Conservation (phyloP, 495 filamentous ascomycete species). For the Collariella sp. region DNA sequence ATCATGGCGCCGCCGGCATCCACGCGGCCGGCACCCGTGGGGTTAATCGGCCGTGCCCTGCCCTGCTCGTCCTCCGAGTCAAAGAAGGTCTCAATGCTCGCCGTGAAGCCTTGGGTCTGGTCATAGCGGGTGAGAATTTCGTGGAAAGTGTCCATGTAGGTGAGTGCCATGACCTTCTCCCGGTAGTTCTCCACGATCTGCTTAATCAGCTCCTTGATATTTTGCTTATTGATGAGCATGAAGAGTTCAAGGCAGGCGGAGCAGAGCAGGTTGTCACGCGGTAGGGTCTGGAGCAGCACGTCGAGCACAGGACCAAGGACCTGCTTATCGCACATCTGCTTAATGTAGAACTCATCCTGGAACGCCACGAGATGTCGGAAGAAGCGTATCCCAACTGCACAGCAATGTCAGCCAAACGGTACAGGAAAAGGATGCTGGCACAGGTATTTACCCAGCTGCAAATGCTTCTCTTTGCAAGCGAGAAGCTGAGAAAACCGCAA, state of each 20-base stretch:
- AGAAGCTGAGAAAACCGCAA: slow-evolving; percentile 78
- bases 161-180: slow-evolving; percentile 66
- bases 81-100: slow-evolving; percentile 46
- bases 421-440: neutral
- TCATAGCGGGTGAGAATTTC: slow-evolving; percentile 71
- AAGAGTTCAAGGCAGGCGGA: slow-evolving; percentile 96
- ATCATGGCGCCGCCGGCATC: slow-evolving; percentile 63
- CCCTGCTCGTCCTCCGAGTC: slow-evolving; percentile 42
- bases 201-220: slow-evolving; percentile 68
- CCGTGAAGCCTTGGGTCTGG: slow-evolving; percentile 60
- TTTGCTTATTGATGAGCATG: slow-evolving; percentile 79
- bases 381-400: slow-evolving; percentile 79
- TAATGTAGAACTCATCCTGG: slow-evolving; percentile 87
- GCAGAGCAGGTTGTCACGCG: slow-evolving; percentile 89
- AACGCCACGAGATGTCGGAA: slow-evolving; percentile 81
- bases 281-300: slow-evolving; percentile 83
- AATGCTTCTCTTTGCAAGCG: slow-evolving; percentile 77
- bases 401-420: slow-evolving; percentile 5
- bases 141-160: slow-evolving; percentile 80
- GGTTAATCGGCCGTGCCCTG: slow-evolving; percentile 38
- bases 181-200: slow-evolving; percentile 87
- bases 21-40: too few relatives aligned
- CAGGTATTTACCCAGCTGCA: slow-evolving; percentile 69
- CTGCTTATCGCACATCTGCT: slow-evolving; percentile 72
- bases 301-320: slow-evolving; percentile 84